Conservation (phyloP, 2,329 filamentous ascomycete species). For the Pseudodiploospora longispora region DNA sequence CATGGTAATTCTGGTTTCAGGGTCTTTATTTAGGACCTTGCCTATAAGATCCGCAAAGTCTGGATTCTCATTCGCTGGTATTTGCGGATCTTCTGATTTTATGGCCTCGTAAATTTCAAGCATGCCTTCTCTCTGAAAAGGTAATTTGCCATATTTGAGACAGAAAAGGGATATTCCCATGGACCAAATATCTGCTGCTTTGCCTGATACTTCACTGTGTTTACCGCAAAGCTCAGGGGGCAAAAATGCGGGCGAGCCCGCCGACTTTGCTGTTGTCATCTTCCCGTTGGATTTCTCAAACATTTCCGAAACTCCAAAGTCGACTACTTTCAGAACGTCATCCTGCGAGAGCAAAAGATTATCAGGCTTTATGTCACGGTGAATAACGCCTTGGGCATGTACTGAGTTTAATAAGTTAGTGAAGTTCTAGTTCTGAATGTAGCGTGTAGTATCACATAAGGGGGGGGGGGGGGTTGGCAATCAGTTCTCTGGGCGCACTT, state of each 20-base stretch:
- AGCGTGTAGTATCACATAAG: not conserved
- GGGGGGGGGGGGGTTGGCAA: not conserved
- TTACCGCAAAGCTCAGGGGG: slow-evolving; percentile 85
- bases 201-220: slow-evolving; percentile 81
- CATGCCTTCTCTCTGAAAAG: slow-evolving; percentile 72
- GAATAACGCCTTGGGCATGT: slow-evolving; percentile 88
- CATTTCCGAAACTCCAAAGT: slow-evolving; percentile 99
- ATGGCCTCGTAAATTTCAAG: slow-evolving; percentile 89
- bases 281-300: slow-evolving; percentile 69
- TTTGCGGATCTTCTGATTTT: slow-evolving; percentile 55
- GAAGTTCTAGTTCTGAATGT: too few relatives aligned
- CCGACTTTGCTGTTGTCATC: slow-evolving; percentile 89
- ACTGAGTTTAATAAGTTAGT: slow-evolving; percentile 39
- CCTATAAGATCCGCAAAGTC: slow-evolving; percentile 68
- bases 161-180: slow-evolving; percentile 97
- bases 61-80: slow-evolving; percentile 56
- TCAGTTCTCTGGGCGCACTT: slow-evolving; percentile 27
- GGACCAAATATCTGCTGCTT: slow-evolving; percentile 92
- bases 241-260: slow-evolving; percentile 89
- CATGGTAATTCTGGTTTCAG: slow-evolving; percentile 76
- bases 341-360: slow-evolving; percentile 86
- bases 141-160: slow-evolving; percentile 78
- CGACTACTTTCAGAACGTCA: slow-evolving; percentile 91
- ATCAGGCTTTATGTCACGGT: slow-evolving; percentile 96
- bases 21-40: slow-evolving; percentile 75